Evolutionary conservation across 495 filamentous ascomycete genomes (phyloP), one percentile per base, ranked within the genome.

Genomic region (Hyaloscypha finlandica): DNA sequence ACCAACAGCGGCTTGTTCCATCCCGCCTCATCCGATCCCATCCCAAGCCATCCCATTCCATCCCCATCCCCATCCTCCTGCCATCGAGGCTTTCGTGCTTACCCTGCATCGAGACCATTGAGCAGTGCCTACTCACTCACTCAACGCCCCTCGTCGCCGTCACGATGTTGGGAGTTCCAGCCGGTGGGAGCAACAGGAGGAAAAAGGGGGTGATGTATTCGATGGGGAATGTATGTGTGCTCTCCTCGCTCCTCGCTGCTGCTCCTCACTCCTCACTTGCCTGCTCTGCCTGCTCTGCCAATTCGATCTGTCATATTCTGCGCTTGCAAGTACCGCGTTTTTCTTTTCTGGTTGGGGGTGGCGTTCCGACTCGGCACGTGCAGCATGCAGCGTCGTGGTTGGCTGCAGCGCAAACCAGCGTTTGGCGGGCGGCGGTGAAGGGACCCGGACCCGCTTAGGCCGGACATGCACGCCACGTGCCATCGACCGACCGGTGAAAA

Each of bases 191-290:
- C 16, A n/a, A 31, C 8, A 48, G 16, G 14, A 42, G 59, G 53
- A 68, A 63, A 19, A 56, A 53, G 30, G 66, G 59, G 52, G 6
- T 63, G 51, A 68, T 68, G 66, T 68, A 59, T 63, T 57, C 59
- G 6, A 68, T 56, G 59, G 60, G 66, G 12, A 63, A 63, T 63
- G 66, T 68, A 63, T 55, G 66, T 68, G 0, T 30, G 1, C 16
- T 48, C 16, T 48, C 35, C 35, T 8, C 12, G 3, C 12, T 0
- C 9, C 8, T 48, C 42, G 32, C 33, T 51, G 16, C 19, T 8
- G 32, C 33, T 51, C 25, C 19, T 8, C 55, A 33, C 1, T 58
- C 55, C 33, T n/a, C 20, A 22, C 8, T 14, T 35, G 14, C 8
- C 35, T 42, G 37, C 35, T 29, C 33, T 35, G 14, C 8, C 35